Evolutionary conservation across 2,329 filamentous ascomycete genomes (phyloP), one percentile per base, ranked within the genome.

Genomic region (Phialophora tarda): DNA sequence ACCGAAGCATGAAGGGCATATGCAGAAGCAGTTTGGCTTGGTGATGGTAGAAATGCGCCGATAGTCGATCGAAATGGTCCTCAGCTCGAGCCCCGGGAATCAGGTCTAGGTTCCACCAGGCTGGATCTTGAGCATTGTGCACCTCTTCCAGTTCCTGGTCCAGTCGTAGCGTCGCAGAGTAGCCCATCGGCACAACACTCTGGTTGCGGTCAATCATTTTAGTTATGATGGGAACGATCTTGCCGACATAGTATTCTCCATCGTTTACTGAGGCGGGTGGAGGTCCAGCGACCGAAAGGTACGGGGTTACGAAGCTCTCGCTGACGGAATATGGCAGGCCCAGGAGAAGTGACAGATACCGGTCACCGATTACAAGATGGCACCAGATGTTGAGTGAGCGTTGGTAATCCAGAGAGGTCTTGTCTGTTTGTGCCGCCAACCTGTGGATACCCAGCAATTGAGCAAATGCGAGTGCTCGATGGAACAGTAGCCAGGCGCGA

Each of bases 291-390:
- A 69, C 50, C 68, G 71, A 62, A 41, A 76, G 65, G 57, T 78
- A 76, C 3, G 77, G 73, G 14, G 71, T 59, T 21, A 74, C 75
- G 56, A 74, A 75, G 24, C 67, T 62, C 30, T 78, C 77, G 0
- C 77, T 69, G 17, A 81, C 73, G 1, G 75, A 77, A 62, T 79
- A 80, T 2, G 85, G 85, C 6, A 87, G 78, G 12, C 85, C 85
- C 3, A 87, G 77, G n/a, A 85, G 76, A 21, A 85, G 72, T 26
- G 83, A 83, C 5, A 85, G 71, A 67, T 82, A 82, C 32, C 85
- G 78, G 68, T 88, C 86, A 1, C 76, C 71, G 24, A 78, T 73
- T 65, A 78, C 78, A 14, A 83, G 68, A 7, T 74, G 68, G 21
- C 75, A 73, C 82, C 82, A 84, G 3, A 79, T 66, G 50, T 73